Conservation (phyloP, 1,139 yeast genomes). For the Suhomyces guaymorum region DNA sequence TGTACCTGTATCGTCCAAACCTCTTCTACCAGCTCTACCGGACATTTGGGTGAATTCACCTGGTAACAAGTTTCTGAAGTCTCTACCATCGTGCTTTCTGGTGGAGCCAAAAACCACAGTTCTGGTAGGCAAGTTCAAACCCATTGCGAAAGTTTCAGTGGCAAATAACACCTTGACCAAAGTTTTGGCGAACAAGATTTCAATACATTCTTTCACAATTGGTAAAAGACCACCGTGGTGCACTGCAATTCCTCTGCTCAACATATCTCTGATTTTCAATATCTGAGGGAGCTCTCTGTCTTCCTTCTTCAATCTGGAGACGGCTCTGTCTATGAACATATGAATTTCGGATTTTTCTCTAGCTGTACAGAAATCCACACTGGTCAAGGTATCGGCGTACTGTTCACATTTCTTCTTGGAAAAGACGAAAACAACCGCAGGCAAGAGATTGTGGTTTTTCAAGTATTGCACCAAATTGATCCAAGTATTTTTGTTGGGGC, state of each 20-base stretch:
- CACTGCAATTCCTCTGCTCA: constrained; percentile 90
- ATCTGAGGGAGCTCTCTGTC: constrained; percentile 95
- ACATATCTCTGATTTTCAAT: constrained; percentile 72
- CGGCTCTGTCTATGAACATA: constrained; percentile 88
- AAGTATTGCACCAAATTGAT: constrained; percentile 70
- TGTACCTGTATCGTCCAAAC: constrained; percentile 89
- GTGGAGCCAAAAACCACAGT: constrained; percentile 88
- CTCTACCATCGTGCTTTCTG: constrained; percentile 87
- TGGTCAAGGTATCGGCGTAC: constrained; percentile 75
- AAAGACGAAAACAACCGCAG: constrained; percentile 91
- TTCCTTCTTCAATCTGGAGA: constrained; percentile 82
- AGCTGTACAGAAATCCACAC: constrained; percentile 78
- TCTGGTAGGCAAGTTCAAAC: constrained; percentile 93
- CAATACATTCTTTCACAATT: constrained; percentile 92
- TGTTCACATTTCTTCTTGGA: constrained; percentile 93
- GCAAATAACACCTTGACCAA: constrained; percentile 91
- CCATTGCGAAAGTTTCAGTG: constrained; percentile 98
- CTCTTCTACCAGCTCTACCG: constrained; percentile 98
- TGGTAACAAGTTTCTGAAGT: constrained; percentile 77
- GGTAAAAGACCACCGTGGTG: constrained; percentile 98
- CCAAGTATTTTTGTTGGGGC: constrained; percentile 83
- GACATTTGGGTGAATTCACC: constrained; percentile 99
- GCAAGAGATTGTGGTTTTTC: constrained; percentile 66
- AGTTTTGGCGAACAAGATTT: constrained; percentile 82
- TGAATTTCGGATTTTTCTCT: constrained; percentile 88